These are phyloP conservation scores for Erysiphe pisi DNA, from an alignment of 2,329 filamentous ascomycete genomes.

Conservation along the genomic window DNA sequence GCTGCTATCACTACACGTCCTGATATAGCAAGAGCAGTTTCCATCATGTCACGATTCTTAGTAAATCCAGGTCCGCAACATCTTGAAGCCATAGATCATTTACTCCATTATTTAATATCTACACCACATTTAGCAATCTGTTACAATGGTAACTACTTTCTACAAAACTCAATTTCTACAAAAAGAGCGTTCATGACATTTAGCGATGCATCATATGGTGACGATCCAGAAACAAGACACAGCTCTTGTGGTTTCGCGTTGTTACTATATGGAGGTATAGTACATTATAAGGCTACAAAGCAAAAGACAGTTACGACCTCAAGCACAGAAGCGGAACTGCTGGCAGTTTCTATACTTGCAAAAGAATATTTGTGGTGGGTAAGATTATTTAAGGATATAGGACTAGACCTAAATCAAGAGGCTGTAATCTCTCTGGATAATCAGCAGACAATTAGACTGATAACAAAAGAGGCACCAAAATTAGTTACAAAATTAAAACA, in stretches of 20 bases:
- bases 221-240: background rate
- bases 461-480: background rate
- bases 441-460: background rate
- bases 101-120: background rate
- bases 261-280: background rate
- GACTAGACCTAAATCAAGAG: background rate
- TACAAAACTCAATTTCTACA: no score
- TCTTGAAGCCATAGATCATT: background rate
- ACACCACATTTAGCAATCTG: background rate
- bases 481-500: background rate
- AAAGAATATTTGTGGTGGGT: background rate
- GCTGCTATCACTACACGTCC: conserved; percentile 13
- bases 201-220: background rate
- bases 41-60: background rate
- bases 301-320: background rate
- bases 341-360: background rate
- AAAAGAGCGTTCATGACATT: background rate
- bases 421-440: background rate
- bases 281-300: background rate
- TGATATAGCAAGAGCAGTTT: conserved; percentile 3
- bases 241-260: background rate
- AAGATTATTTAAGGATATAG: background rate
- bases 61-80: background rate
- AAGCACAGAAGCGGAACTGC: background rate
- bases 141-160: background rate